phyloP scores from a whole-genome alignment of 768 basidiomycete genomes.

The Termitomyces sp. region DNA sequence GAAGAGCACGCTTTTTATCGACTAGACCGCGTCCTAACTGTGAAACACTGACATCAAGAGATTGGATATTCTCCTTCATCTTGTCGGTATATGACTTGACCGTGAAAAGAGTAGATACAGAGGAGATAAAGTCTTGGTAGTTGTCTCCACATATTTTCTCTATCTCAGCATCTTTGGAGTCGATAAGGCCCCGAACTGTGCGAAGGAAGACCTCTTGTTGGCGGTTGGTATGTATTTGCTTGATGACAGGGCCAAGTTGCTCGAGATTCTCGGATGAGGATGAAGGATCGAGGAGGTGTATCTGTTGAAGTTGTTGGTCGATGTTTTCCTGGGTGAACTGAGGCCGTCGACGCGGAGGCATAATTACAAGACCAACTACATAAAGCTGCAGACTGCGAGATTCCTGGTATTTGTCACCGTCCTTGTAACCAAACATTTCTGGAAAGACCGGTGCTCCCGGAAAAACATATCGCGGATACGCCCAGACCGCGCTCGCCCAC shows the following conservation, averaged over 20 bases:
- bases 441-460: background rate
- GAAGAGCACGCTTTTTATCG: slow-evolving; percentile 87
- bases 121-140: slow-evolving; percentile 96
- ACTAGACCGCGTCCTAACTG: slow-evolving; percentile 85
- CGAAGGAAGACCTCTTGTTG: slow-evolving; percentile 89
- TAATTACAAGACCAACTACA: slow-evolving; percentile 30
- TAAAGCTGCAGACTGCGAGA: background rate
- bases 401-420: slow-evolving; percentile 33
- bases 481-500: background rate
- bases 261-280: slow-evolving; percentile 93
- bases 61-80: slow-evolving; percentile 87
- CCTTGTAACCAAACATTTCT: slow-evolving; percentile 32
- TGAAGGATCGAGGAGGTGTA: slow-evolving; percentile 82
- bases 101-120: slow-evolving; percentile 93
- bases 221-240: slow-evolving; percentile 83
- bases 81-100: slow-evolving; percentile 96
- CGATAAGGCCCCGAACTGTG: slow-evolving; percentile 81
- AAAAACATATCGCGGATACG: slow-evolving; percentile 3
- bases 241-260: slow-evolving; percentile 92
- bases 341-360: slow-evolving; percentile 75
- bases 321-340: slow-evolving; percentile 81
- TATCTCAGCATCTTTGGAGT: slow-evolving; percentile 94
- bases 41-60: slow-evolving; percentile 83
- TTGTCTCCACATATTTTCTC: slow-evolving; percentile 94
- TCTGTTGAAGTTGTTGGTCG: slow-evolving; percentile 88